Conservation (phyloP, 2,329 filamentous ascomycete species). For the Fusarium sp. region DNA sequence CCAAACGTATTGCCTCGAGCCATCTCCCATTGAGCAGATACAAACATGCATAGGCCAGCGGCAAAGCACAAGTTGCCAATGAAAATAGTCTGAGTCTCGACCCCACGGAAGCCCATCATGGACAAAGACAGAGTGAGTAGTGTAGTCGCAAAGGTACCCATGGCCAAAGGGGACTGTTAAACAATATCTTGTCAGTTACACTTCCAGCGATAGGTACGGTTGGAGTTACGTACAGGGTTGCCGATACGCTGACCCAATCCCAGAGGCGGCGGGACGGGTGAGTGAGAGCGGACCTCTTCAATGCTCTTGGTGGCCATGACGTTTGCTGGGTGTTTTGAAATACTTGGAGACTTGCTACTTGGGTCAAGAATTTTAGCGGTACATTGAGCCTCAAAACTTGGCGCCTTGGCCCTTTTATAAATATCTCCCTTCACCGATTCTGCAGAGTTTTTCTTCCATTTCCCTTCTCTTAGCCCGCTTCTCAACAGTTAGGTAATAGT, state of each 20-base stretch:
- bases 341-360: too few species aligned
- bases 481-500: slow-evolving; percentile 27
- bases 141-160: slow-evolving; percentile 46
- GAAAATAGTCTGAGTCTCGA: slow-evolving; percentile 43
- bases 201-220: accelerated
- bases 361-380: not conserved
- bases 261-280: not conserved
- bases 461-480: not conserved
- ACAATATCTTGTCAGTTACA: not conserved
- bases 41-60: slow-evolving; percentile 44
- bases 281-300: slow-evolving; percentile 11
- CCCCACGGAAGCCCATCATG: slow-evolving; percentile 47
- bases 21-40: slow-evolving; percentile 46
- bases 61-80: slow-evolving; percentile 46
- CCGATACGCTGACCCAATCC: slow-evolving; percentile 1
- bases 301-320: slow-evolving; percentile 16
- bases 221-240: slow-evolving; percentile 11
- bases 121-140: slow-evolving; percentile 42
- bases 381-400: not conserved
- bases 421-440: not conserved
- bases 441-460: not conserved
- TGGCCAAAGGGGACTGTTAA: slow-evolving; percentile 36
- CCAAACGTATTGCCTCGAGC: slow-evolving; percentile 44
- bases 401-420: slow-evolving; percentile 15
- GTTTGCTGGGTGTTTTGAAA: accelerated